phyloP scores from a whole-genome alignment of 2,329 filamentous ascomycete species.

The Dothistroma septosporum region DNA sequence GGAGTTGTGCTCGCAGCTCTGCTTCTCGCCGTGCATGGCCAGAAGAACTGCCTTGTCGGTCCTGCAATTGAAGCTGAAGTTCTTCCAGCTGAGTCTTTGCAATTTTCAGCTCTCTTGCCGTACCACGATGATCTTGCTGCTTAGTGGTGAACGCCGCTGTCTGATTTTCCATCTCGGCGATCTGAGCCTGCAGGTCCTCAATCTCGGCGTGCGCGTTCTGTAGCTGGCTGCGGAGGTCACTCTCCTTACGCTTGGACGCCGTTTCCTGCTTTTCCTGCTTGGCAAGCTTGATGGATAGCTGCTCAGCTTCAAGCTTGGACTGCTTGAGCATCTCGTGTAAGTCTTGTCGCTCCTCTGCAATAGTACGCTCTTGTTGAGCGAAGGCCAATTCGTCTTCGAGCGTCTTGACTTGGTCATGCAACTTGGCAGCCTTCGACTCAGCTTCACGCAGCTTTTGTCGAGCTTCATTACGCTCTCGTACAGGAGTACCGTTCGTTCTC shows the following conservation, averaged over 20 bases:
- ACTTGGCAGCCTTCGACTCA: conserved; percentile 33
- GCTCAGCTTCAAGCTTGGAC: conserved; percentile 51
- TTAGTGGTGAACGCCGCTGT: conserved; percentile 26
- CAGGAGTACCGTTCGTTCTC: conserved; percentile 29
- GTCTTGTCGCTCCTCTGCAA: conserved; percentile 55
- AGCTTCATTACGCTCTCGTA: conserved; percentile 34
- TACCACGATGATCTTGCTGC: conserved; percentile 38
- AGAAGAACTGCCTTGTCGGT: conserved; percentile 35
- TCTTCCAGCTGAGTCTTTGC: conserved; percentile 33
- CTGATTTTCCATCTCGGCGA: conserved; percentile 40
- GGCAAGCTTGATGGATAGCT: conserved; percentile 65
- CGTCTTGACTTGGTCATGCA: conserved; percentile 55
- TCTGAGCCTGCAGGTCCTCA: conserved; percentile 54
- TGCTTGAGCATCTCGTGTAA: conserved; percentile 59
- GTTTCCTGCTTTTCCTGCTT: conserved; percentile 65
- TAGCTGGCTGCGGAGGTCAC: conserved; percentile 61
- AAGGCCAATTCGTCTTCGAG: conserved; percentile 56
- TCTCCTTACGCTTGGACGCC: conserved; percentile 53
- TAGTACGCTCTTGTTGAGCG: conserved; percentile 49
- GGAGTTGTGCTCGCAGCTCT: conserved; percentile 37
- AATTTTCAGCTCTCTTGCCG: conserved; percentile 32
- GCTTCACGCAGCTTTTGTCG: conserved; percentile 34
- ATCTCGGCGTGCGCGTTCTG: conserved; percentile 49
- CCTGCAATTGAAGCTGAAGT: conserved; percentile 46
- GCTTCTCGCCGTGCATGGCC: conserved; percentile 37